These are phyloP conservation scores for Oryza meyeriana DNA, from an alignment of 176 grass and related monocot species.

Conservation along the genomic window DNA sequence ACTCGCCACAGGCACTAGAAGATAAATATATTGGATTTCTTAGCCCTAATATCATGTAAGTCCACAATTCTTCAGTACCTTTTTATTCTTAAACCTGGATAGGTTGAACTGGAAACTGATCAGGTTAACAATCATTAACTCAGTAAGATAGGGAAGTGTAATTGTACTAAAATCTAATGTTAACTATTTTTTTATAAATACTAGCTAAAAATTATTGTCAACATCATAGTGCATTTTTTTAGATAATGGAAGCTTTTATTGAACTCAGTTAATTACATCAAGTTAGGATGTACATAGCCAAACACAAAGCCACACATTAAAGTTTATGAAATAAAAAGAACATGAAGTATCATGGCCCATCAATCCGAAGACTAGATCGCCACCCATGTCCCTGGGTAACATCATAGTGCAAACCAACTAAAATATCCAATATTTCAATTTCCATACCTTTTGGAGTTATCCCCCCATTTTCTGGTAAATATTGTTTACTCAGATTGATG, in stretches of 20 bases:
- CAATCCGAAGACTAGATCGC: too few relatives aligned
- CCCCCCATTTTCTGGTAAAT: neutral
- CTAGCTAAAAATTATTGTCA: neutral
- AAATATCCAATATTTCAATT: too few relatives aligned
- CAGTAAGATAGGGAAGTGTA: neutral
- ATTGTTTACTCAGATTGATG: neutral
- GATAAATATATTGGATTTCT: constrained; percentile 63
- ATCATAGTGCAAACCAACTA: neutral
- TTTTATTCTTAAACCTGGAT: neutral
- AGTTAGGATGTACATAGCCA: too few relatives aligned
- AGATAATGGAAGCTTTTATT: too few relatives aligned
- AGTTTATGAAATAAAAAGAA: too few relatives aligned
- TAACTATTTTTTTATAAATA: too few relatives aligned
- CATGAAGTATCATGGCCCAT: too few relatives aligned
- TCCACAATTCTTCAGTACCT: neutral
- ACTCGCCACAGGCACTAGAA: constrained; percentile 60
- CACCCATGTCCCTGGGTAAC: too few relatives aligned
- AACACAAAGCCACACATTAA: too few relatives aligned
- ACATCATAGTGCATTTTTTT: neutral
- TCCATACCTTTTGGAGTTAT: neutral
- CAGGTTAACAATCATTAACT: neutral
- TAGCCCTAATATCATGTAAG: constrained; percentile 54
- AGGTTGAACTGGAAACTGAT: neutral
- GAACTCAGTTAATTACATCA: too few relatives aligned
- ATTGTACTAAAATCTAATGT: too few relatives aligned